Evolutionary conservation across 305 asterid species (phyloP).

Genomic region (Euphrasia arctica): DNA sequence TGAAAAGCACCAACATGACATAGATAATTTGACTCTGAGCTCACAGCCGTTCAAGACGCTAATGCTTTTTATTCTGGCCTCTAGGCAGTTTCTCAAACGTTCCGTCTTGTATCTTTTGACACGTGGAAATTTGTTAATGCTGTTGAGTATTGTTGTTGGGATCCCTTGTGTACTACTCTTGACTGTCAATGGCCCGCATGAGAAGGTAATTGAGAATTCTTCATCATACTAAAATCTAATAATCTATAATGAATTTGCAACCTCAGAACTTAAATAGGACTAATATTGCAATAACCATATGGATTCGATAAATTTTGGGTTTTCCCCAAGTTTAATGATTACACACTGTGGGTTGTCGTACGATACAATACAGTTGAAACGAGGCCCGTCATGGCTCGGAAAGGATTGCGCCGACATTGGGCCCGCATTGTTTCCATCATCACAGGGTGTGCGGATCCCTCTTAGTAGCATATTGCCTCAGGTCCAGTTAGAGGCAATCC

Average conservation of each 20-base stretch:
- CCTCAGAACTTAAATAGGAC: no score
- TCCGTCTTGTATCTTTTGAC: constrained; percentile 61
- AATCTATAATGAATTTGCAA: no score
- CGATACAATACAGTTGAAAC: constrained; percentile 79
- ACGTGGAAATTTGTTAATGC: constrained; percentile 56
- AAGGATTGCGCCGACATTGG: constrained; percentile 74
- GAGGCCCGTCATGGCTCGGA: constrained; percentile 72
- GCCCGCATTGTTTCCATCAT: constrained; percentile 56
- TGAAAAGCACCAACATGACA: constrained; percentile 51
- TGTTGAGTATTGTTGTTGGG: constrained; percentile 34
- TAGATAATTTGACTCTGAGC: constrained; percentile 50
- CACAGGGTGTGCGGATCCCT: constrained; percentile 58
- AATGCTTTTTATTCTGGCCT: constrained; percentile 57
- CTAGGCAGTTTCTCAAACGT: constrained; percentile 45
- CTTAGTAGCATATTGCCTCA: constrained; percentile 75
- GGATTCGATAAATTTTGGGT: background rate
- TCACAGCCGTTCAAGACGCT: constrained; percentile 58
- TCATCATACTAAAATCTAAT: no score
- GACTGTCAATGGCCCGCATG: constrained; percentile 68
- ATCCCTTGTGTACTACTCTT: constrained; percentile 41
- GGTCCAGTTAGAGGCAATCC: constrained; percentile 79
- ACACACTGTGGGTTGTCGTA: constrained; percentile 14
- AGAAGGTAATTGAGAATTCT: constrained; percentile 43
- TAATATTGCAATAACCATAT: no score
- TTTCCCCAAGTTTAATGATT: background rate